Evolutionary conservation across 805 yeast genomes (phyloP), one percentile per base, ranked within the genome.

Genomic region (Teunomyces stri): DNA sequence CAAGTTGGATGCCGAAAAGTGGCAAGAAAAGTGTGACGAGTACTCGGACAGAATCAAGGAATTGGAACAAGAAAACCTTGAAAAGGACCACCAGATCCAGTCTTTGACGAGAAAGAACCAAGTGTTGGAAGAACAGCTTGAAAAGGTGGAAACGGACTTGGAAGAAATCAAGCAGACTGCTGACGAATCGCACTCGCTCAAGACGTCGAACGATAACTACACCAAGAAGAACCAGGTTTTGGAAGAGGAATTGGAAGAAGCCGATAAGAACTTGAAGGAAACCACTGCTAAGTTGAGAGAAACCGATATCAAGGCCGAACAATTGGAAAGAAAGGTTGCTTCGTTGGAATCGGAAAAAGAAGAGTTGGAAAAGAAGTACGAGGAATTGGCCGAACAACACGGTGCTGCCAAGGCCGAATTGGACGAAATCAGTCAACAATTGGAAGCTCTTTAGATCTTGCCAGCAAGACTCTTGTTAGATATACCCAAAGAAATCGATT

Each of bases 21-120:
- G 99, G 89, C 97, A 92, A 77, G 97, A 89, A 69, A 89, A 90
- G 78, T 85, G 94, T 51, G 99, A 94, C 64, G 96, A 88, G 61
- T 80, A 87, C 61, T 72, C 83, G 51, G 82, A 78, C 54, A 84
- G 84, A 68, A 82, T 87, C 74, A 94, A 91, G 79, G 85, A 79
- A 65, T 79, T 92, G 69, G 98, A 92, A 72, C 97, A 92, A 75
- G 96, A 89, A 64, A 80, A 81, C 65, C 76, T 88, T 57, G 92
- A 89, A 58, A 91, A 91, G 76, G 99, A 94, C 69, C 92, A 94
- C 76, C 94, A 89, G 69, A 89, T 94, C 69, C 90, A 89, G 66
- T 79, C 97, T 4, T 81, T 94, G 70, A 84, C 91, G 53, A 90
- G 95, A 75, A 90, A 89, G 77, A 92, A 91, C 75, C 85, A 87